Conservation (phyloP, 2,329 filamentous ascomycete genomes). For the Domatiomyces globalis region DNA sequence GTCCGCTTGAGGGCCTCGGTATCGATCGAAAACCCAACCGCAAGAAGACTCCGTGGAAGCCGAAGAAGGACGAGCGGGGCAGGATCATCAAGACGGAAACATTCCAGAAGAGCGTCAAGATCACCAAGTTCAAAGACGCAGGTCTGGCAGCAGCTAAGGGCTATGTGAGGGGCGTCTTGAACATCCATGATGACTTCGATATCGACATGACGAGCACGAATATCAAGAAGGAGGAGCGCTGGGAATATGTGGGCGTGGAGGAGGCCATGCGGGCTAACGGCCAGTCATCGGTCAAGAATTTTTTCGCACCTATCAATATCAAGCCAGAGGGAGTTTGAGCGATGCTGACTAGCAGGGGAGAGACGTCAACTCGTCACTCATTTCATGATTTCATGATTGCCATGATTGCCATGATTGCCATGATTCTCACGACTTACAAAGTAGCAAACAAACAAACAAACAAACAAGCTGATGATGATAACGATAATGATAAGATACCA, state of each 20-base stretch:
- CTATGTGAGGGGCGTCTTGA: conserved; percentile 5
- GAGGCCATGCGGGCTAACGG: background rate
- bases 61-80: background rate
- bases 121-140: conserved; percentile 1
- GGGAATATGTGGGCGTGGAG: background rate
- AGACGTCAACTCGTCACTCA: background rate
- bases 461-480: too few species aligned
- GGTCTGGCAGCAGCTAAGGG: conserved; percentile 2
- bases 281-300: background rate
- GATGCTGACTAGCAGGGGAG: background rate
- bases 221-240: background rate
- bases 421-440: too few species aligned
- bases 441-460: too few species aligned
- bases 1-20: conserved; percentile 9
- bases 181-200: conserved; percentile 13
- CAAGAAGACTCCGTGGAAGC: background rate
- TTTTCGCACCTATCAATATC: background rate
- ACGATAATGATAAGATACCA: too few species aligned
- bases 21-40: background rate
- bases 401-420: too few species aligned
- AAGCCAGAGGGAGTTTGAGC: background rate
- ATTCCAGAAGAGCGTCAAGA: background rate
- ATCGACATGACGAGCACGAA: background rate
- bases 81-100: background rate
- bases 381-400: too few species aligned